phyloP scores from a whole-genome alignment of 257 asterid genomes.

The Echites panduratus region DNA sequence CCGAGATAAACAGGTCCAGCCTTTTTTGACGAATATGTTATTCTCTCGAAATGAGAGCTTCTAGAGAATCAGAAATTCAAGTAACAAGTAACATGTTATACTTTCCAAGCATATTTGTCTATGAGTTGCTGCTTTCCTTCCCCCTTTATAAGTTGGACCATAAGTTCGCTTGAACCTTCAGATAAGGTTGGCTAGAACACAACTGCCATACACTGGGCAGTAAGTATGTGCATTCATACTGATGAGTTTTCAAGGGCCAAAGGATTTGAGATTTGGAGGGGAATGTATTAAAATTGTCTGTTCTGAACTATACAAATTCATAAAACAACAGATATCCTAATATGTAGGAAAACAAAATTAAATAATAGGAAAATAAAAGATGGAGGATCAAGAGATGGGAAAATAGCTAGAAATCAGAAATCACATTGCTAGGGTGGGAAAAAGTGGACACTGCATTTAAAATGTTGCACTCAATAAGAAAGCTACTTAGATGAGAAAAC shows the following conservation, averaged over 20 bases:
- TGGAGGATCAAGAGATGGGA: background rate
- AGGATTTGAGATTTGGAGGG: background rate
- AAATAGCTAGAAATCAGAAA: background rate
- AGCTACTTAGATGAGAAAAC: background rate
- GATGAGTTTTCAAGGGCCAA: background rate
- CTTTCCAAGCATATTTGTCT: background rate
- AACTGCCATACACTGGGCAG: background rate
- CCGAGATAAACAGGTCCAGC: background rate
- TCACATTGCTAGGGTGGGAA: background rate
- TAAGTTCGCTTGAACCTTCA: background rate
- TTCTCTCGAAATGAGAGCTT: background rate
- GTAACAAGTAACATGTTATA: background rate
- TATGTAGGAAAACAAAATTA: background rate
- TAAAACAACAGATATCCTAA: background rate
- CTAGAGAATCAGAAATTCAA: background rate
- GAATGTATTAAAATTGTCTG: background rate
- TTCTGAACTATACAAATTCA: background rate
- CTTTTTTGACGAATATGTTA: background rate
- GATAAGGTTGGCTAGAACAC: background rate
- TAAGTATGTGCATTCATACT: background rate
- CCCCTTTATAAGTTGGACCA: background rate
- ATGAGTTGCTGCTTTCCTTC: background rate
- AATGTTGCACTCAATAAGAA: background rate
- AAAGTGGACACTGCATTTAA: background rate
- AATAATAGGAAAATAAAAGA: background rate